These are phyloP conservation scores for Grifola frondosa DNA, from an alignment of 1,284 basidiomycete species.

Conservation along the genomic window DNA sequence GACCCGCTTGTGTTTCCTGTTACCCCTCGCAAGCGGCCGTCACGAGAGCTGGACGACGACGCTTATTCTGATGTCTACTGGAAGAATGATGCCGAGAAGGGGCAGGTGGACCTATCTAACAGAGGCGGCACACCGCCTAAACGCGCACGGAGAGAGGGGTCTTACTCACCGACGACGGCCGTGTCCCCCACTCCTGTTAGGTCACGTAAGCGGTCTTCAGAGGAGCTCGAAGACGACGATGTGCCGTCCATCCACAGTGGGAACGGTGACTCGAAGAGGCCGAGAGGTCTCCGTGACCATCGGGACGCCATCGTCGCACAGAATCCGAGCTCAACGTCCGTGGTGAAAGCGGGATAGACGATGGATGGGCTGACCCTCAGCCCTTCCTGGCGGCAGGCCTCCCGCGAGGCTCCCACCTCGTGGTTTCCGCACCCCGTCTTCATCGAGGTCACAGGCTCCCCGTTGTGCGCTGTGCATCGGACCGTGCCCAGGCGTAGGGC, in stretches of 20 bases:
- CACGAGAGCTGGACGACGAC: slow-evolving; percentile 22
- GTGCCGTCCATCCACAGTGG: slow-evolving; percentile 3
- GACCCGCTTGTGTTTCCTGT: slow-evolving; percentile 9
- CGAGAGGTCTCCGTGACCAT: too few relatives aligned
- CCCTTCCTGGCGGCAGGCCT: not conserved
- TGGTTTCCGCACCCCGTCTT: slow-evolving; percentile 11
- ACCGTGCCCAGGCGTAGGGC: too few relatives aligned
- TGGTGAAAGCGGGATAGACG: too few relatives aligned
- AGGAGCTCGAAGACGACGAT: slow-evolving; percentile 24
- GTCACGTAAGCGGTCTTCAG: slow-evolving; percentile 30
- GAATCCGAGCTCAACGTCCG: too few relatives aligned
- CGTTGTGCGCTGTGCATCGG: too few relatives aligned
- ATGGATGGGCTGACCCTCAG: too few relatives aligned
- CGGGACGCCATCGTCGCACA: too few relatives aligned
- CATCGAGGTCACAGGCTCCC: too few relatives aligned
- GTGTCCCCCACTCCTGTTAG: slow-evolving; percentile 7
- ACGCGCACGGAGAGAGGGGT: slow-evolving; percentile 27
- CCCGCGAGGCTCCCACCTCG: slow-evolving; percentile 11
- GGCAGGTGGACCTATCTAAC: slow-evolving; percentile 5
- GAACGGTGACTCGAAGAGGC: slow-evolving; percentile 4
- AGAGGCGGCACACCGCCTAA: slow-evolving; percentile 32
- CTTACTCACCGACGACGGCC: slow-evolving; percentile 23
- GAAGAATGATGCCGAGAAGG: slow-evolving; percentile 5
- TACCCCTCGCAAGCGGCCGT: slow-evolving; percentile 23
- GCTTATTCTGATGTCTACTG: slow-evolving; percentile 11